Evolutionary conservation across 1,284 basidiomycete genomes (phyloP).

Genomic region (Rhodotorula mucilaginosa): DNA sequence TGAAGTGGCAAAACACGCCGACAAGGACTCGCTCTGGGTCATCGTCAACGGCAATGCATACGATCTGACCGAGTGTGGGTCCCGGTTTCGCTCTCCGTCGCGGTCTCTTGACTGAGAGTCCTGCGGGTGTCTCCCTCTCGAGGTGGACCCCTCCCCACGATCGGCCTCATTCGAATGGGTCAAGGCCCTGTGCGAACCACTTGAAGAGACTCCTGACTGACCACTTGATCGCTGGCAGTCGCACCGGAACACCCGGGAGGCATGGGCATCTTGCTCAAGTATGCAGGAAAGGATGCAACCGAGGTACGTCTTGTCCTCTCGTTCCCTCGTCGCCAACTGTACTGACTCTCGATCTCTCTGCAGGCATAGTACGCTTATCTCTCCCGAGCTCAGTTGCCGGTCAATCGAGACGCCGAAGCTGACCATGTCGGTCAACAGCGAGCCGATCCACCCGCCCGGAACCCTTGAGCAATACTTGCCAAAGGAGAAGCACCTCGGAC

Average conservation of each 20-base stretch:
- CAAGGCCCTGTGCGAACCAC: no score
- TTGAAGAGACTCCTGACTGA: neutral
- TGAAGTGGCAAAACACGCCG: slow-evolving; percentile 57
- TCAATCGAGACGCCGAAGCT: neutral
- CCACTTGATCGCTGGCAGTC: slow-evolving; percentile 8
- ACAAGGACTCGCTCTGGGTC: slow-evolving; percentile 72
- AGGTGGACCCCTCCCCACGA: neutral
- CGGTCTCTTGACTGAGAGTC: no score
- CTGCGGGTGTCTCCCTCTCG: no score
- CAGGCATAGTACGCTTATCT: slow-evolving; percentile 14
- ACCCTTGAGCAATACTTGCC: slow-evolving; percentile 80
- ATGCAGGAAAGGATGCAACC: slow-evolving; percentile 76
- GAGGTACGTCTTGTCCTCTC: slow-evolving; percentile 7
- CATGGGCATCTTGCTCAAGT: slow-evolving; percentile 68
- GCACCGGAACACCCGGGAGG: slow-evolving; percentile 72
- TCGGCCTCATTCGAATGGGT: neutral
- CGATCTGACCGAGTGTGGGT: slow-evolving; percentile 17
- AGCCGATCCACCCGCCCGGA: slow-evolving; percentile 70
- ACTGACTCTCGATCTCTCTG: neutral
- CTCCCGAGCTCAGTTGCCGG: neutral
- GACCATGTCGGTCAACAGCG: slow-evolving; percentile 48
- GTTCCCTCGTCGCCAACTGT: neutral
- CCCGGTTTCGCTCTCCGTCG: neutral
- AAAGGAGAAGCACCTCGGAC: slow-evolving; percentile 69
- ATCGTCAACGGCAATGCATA: slow-evolving; percentile 57